These are phyloP conservation scores for Chaetomiaceae sp. DNA, from an alignment of 2,329 filamentous ascomycete genomes.

Conservation along the genomic window DNA sequence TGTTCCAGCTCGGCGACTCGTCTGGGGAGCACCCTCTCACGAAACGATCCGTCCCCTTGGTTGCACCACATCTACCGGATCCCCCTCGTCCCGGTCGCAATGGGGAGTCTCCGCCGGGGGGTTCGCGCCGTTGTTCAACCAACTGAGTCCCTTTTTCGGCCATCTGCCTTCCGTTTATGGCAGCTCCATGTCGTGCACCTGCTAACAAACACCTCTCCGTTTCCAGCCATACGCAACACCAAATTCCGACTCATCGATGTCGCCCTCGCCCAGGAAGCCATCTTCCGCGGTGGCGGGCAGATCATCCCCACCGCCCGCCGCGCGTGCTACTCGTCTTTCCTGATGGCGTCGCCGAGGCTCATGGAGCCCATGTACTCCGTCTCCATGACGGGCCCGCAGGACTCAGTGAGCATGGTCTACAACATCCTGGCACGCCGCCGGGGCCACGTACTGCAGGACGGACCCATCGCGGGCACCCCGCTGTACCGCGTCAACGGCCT, in stretches of 20 bases:
- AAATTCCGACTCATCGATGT: slow-evolving; percentile 97
- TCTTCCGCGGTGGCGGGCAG: slow-evolving; percentile 91
- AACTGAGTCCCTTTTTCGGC: background rate
- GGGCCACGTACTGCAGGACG: slow-evolving; percentile 91
- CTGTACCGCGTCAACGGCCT: slow-evolving; percentile 88
- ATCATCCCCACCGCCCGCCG: slow-evolving; percentile 93
- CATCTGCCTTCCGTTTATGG: background rate
- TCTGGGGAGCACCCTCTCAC: slow-evolving; percentile 11
- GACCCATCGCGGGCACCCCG: slow-evolving; percentile 88
- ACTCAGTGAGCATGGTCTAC: slow-evolving; percentile 83
- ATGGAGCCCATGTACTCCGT: slow-evolving; percentile 97
- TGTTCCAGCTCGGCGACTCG: background rate
- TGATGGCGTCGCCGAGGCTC: slow-evolving; percentile 91
- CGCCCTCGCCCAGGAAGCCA: slow-evolving; percentile 78
- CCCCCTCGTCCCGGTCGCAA: background rate
- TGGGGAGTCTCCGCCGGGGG: background rate
- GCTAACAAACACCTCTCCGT: background rate
- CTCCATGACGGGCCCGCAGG: slow-evolving; percentile 86
- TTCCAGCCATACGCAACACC: slow-evolving; percentile 86
- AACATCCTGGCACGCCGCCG: slow-evolving; percentile 83
- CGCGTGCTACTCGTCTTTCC: slow-evolving; percentile 91
- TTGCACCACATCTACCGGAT: slow-evolving; percentile 4
- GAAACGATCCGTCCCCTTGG: background rate
- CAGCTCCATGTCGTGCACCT: background rate
- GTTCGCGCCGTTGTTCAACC: background rate